Percentiles rank a stretch among this genome's conserved stretches.
Conservation (phyloP, 2,329 filamentous ascomycete genomes). For the Cladobotryum protrusum region DNA sequence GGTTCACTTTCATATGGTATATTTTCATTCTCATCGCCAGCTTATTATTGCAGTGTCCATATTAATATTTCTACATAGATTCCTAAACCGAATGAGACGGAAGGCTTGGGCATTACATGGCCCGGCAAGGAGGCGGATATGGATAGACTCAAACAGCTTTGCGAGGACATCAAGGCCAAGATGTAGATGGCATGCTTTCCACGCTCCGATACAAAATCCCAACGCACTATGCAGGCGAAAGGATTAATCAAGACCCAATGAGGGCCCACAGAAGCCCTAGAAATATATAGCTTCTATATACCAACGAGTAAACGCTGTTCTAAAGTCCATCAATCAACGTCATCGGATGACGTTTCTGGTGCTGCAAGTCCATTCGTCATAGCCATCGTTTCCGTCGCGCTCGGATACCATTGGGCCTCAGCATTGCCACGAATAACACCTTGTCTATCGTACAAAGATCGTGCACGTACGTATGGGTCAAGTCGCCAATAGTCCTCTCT, state of each 20-base stretch:
- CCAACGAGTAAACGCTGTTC: background rate
- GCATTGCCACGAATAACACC: constrained; percentile 66
- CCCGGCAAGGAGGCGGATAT: constrained; percentile 70
- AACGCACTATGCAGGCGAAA: too few species aligned
- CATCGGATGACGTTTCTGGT: constrained; percentile 6
- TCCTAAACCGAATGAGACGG: constrained; percentile 78
- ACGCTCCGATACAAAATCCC: constrained; percentile 28
- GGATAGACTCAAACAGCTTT: constrained; percentile 72
- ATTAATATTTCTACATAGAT: constrained; percentile 51
- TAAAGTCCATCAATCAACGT: constrained; percentile 9
- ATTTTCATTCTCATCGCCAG: constrained; percentile 16
- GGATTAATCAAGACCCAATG: too few species aligned
- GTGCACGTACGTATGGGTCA: constrained; percentile 79
- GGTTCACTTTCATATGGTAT: constrained; percentile 92
- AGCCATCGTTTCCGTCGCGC: background rate
- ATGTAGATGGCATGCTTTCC: constrained; percentile 56
- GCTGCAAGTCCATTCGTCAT: background rate
- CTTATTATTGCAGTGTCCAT: background rate
- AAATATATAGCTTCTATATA: background rate
- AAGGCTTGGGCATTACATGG: constrained; percentile 79
- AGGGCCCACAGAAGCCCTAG: background rate
- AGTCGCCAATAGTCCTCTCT: constrained; percentile 78
- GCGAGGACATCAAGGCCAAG: constrained; percentile 82
- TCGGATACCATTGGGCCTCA: constrained; percentile 42
- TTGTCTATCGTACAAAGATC: constrained; percentile 76